Evolutionary conservation across 2,329 filamentous ascomycete species (phyloP), one percentile per base, ranked within the genome.

Genomic region (Colletotrichum cereale): DNA sequence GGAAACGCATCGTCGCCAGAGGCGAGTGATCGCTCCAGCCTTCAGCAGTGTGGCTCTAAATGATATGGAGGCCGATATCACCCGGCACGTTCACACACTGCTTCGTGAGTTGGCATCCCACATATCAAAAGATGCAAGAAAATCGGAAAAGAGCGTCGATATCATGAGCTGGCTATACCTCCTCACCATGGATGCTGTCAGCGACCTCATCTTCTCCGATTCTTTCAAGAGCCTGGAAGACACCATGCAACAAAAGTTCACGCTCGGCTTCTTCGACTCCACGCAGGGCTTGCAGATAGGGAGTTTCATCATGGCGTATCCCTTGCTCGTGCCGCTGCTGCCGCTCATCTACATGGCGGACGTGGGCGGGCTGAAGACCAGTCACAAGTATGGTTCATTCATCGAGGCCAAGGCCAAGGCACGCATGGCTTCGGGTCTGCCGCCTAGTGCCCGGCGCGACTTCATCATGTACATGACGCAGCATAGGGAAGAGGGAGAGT

Each of bases 381-480:
- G 42, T 44, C 42, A 16, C 42, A 44, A 44, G 42, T 44, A 44
- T 21, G 42, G 42, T 12, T 5, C 6, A 12, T 44, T 44, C 6
- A 44, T 44, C 16, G 42, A 44, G 6, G 42, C 42, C 26, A 55
- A 55, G 26, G 52, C 31, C 8, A 55, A 55, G 10, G 52, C 52
- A 29, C 52, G 52, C 7, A 55, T 55, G 52, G 26, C 52, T n/a
- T 10, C 21, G 14, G 52, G 52, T 12, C n/a, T n/a, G n/a, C n/a
- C n/a, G n/a, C n/a, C n/a, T n/a, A n/a, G 26, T 21, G 2, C 16
- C 29, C 52, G 26, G 26, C 29, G 52, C 29, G 52, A 55, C 31
- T 55, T 55, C 29, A 34, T 55, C 29, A 55, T 29, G 52, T 55
- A 55, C 7, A 55, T 55, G 52, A 55, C 24, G 52, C 52, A 34